Base-by-base conservation (phyloP, 345 rosid genomes). In the Sonneratia caseolaris region DNA sequence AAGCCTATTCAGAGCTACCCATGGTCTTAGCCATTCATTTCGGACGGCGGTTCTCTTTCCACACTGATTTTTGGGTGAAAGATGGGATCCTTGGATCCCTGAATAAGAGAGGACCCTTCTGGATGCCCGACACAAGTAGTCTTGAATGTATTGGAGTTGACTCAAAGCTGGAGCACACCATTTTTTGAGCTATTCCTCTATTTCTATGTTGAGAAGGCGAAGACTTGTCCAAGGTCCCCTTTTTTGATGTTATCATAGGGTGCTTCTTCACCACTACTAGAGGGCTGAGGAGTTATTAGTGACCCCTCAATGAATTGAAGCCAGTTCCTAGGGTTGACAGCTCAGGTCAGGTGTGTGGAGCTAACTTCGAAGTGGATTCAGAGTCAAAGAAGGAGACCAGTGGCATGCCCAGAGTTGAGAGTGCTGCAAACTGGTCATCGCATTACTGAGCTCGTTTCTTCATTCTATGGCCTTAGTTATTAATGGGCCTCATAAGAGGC, bases 251-350 rank as follows among this genome's bases (percentile, higher is more conserved):
- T 59, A 43, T 72, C 45, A 70, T 79, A 94, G 97, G 92, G 37
- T 94, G 98, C 86, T 91, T 94, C 86, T 94, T 91, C 73, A 88
- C 98, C 3, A 82, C 90, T 66, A 86, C 97, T 57, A 93, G 98
- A 72, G 98, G 98, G 68, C 78, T 94, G 82, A 90, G 95, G 88
- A 94, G 97, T 84, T 94, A 72, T 21, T 97, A 90, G 84, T 87
- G 84, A 79, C 98, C 98, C 2, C 43, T 83, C 72, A 84, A 91
- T 73, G 97, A 90, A 84, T 70, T 94, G 85, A 94, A 94, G 89
- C 86, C 97, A 0, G 85, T 88, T 69, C 98, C 97, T 0, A 86
- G 96, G 80, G 97, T 94, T 62, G 97, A 94, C 78, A 94, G 98
- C 75, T 94, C 96, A 0, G 96, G 97, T 37, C 74, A 94, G 70